Evolutionary conservation across 2,329 filamentous ascomycete species (phyloP).

Genomic region (Kalaharituber pfeilii): DNA sequence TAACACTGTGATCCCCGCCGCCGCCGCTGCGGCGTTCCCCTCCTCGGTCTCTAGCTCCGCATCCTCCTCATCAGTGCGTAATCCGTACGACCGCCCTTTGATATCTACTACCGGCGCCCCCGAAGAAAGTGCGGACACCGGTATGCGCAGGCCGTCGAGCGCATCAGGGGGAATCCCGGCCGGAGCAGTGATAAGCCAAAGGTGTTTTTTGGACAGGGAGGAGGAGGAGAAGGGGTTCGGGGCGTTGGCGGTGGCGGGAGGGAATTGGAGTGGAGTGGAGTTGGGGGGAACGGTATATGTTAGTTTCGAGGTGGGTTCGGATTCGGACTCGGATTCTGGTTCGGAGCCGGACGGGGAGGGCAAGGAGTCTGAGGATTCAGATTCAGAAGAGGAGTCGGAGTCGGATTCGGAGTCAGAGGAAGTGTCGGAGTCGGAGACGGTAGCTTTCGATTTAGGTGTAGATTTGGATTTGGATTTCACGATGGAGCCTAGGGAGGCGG

Average conservation of each 20-base stretch:
- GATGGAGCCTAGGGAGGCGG: neutral
- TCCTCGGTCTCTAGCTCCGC: neutral
- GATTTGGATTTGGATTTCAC: neutral
- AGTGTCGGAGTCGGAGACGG: no score
- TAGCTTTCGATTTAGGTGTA: no score
- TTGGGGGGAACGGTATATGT: slow-evolving; percentile 1
- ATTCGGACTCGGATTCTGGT: neutral
- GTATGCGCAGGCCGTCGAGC: slow-evolving; percentile 9
- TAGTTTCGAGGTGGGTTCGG: neutral
- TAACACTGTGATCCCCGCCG: no score
- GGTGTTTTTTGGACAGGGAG: slow-evolving; percentile 15
- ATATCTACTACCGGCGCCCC: slow-evolving; percentile 8
- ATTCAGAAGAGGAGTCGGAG: neutral
- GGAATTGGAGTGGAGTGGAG: neutral
- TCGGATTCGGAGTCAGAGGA: neutral
- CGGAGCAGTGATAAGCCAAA: slow-evolving; percentile 17
- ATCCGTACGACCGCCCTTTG: neutral
- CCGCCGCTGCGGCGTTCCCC: neutral
- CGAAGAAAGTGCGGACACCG: neutral
- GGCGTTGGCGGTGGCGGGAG: neutral
- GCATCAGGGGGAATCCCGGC: slow-evolving; percentile 5
- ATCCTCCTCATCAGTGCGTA: neutral
- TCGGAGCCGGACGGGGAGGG: neutral
- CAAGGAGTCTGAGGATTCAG: neutral
- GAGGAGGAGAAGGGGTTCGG: slow-evolving; percentile 13